Evolutionary conservation across 2,329 filamentous ascomycete genomes (phyloP).

Genomic region (Boeremia exigua): DNA sequence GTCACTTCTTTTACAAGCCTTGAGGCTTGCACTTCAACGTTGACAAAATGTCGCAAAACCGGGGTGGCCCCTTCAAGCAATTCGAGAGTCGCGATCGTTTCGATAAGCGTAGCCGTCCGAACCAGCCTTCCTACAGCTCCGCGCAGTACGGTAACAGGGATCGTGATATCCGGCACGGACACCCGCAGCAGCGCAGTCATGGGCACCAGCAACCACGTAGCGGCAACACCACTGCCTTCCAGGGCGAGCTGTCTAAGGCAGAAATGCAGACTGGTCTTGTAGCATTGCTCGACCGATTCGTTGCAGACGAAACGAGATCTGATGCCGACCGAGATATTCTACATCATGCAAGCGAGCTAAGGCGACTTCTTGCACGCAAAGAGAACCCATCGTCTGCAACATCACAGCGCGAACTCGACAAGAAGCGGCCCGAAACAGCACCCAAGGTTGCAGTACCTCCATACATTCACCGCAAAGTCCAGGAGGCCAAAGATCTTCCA

Average conservation of each 20-base stretch:
- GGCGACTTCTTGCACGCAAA: slow-evolving; percentile 32
- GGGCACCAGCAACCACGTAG: slow-evolving; percentile 7
- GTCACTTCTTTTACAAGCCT: neutral
- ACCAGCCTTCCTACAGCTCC: slow-evolving; percentile 12
- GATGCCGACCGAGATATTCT: slow-evolving; percentile 35
- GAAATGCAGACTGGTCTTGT: slow-evolving; percentile 42
- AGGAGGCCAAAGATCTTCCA: slow-evolving; percentile 54
- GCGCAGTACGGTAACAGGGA: slow-evolving; percentile 1
- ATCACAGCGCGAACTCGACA: slow-evolving; percentile 50
- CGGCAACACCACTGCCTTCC: neutral
- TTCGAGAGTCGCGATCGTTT: slow-evolving; percentile 23
- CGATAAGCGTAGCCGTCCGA: slow-evolving; percentile 21
- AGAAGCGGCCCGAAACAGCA: slow-evolving; percentile 31
- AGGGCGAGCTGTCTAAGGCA: slow-evolving; percentile 23
- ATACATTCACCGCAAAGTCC: slow-evolving; percentile 36
- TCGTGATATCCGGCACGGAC: slow-evolving; percentile 5
- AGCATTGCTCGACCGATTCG: slow-evolving; percentile 38
- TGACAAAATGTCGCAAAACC: slow-evolving; percentile 31
- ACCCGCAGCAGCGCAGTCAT: slow-evolving; percentile 12
- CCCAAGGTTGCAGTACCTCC: slow-evolving; percentile 30
- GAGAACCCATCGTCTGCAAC: slow-evolving; percentile 56
- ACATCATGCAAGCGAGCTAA: slow-evolving; percentile 38
- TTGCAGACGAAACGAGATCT: slow-evolving; percentile 33
- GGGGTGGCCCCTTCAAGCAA: slow-evolving; percentile 28
- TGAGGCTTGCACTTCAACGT: neutral